Base-by-base conservation (phyloP, 2,329 filamentous ascomycete genomes). In the Penicillium fuscoglaucum region DNA sequence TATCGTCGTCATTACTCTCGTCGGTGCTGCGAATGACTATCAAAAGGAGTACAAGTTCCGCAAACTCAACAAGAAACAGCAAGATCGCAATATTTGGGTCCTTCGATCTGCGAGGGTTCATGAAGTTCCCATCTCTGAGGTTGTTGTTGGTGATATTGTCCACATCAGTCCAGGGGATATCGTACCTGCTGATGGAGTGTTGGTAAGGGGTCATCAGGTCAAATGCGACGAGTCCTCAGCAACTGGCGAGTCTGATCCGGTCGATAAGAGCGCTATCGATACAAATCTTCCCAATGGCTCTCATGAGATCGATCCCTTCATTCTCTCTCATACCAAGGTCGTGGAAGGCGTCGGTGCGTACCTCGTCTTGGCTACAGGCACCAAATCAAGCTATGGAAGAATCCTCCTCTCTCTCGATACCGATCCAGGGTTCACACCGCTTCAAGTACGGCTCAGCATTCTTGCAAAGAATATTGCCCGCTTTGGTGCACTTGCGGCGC, bases 311-410 rank as follows among this genome's bases (percentile, higher is more conserved):
- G 86, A 89, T 59, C 85, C 85, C 1, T 89, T 88, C 67, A 86
- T 96, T 61, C 89, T 96, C 62, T 96, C 91, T 39, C 92, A 89
- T 43, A 83, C 86, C 51, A 88, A 88, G 59, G 86, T 91, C 56
- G 87, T 90, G 77, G 88, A 91, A 71, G 88, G 88, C 47, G 82
- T 90, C 12, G 88, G 88, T n/a, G 90, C 84, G 1, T 91, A 85
- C 66, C 80, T 91, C 74, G 85, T 87, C 56, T 90, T 88, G 3
- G 87, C 86, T 3, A 88, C 88, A 24, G 88, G 88, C 60, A 76
- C 87, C 47, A 84, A 89, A 74, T 90, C 87, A 24, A 88, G 86
- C 49, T 89, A 89, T 71, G 88, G 88, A 68, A 54, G 26, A 87
- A 90, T 88, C 28, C 80, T 91, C 70, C 87, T 90, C 82, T 83